Conservation (phyloP, 2,329 filamentous ascomycete genomes). For the Colletotrichum navitas region DNA sequence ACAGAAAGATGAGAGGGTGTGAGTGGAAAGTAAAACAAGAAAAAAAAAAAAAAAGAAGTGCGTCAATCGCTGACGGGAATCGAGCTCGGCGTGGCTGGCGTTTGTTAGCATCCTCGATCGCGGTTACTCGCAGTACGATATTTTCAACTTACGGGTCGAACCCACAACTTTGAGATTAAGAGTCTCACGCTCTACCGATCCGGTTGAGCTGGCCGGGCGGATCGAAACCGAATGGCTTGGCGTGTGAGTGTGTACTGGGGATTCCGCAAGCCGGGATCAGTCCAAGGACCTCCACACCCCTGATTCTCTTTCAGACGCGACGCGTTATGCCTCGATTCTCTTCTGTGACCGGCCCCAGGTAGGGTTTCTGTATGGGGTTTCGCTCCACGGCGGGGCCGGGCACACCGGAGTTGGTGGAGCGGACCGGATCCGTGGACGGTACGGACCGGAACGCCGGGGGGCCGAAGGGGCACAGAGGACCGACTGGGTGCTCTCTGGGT, state of each 20-base stretch:
- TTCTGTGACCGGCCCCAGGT: neutral
- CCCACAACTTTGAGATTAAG: constrained; percentile 72
- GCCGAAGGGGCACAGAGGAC: neutral
- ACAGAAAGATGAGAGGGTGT: no score
- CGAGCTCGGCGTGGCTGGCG: constrained; percentile 38
- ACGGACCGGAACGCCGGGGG: neutral
- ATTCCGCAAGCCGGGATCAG: rapidly evolving
- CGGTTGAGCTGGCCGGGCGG: constrained; percentile 73
- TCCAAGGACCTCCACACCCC: neutral
- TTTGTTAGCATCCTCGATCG: neutral
- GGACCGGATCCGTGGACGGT: neutral
- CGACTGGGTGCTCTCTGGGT: neutral
- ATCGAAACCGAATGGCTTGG: constrained; percentile 38
- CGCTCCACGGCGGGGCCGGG: neutral
- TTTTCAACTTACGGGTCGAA: constrained; percentile 55
- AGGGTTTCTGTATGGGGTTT: neutral
- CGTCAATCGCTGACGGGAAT: constrained; percentile 40
- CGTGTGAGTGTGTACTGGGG: neutral
- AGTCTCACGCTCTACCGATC: constrained; percentile 82
- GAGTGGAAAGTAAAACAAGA: neutral
- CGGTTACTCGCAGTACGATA: no score
- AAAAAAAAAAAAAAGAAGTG: neutral
- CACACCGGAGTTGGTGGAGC: neutral
- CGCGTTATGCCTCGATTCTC: neutral
- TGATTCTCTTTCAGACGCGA: neutral